Evolutionary conservation across 2,329 filamentous ascomycete species (phyloP).

Genomic region (Colletotrichum plurivorum): DNA sequence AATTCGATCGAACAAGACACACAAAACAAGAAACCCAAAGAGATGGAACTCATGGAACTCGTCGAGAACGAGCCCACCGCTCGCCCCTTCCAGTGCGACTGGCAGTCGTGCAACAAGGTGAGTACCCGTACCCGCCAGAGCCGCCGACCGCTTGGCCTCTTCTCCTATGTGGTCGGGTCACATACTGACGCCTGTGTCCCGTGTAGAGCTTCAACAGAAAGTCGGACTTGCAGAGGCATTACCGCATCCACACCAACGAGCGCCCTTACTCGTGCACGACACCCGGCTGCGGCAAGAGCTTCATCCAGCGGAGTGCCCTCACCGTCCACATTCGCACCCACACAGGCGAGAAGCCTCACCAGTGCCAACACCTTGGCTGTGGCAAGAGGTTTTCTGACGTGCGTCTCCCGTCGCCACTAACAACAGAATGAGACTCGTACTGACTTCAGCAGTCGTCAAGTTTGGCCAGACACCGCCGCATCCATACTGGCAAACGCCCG

Average conservation of each 20-base stretch:
- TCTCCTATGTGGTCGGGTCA: conserved; percentile 27
- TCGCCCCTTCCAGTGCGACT: conserved; percentile 75
- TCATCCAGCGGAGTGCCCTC: conserved; percentile 79
- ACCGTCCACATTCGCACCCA: conserved; percentile 80
- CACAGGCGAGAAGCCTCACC: conserved; percentile 80
- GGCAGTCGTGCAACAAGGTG: conserved; percentile 74
- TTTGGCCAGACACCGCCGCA: conserved; percentile 74
- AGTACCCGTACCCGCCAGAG: conserved; percentile 41
- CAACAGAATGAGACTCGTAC: conserved; percentile 26
- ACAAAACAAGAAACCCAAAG: conserved; percentile 45
- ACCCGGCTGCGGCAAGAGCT: conserved; percentile 76
- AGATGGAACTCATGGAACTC: conserved; percentile 76
- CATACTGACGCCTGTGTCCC: conserved; percentile 36
- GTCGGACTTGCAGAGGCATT: conserved; percentile 78
- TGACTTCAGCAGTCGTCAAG: conserved; percentile 71
- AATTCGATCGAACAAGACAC: conserved; percentile 45
- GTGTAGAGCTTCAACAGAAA: conserved; percentile 80
- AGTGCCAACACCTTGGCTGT: conserved; percentile 75
- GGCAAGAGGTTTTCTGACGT: conserved; percentile 80
- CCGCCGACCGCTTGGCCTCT: not conserved
- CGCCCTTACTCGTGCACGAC: conserved; percentile 74
- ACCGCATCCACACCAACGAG: conserved; percentile 80
- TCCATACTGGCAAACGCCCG: conserved; percentile 77
- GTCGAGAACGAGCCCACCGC: conserved; percentile 74
- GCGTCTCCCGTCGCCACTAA: conserved; percentile 45